Evolutionary conservation across 2,329 filamentous ascomycete species (phyloP).

Genomic region (Calonectria pseudoreteaudii): DNA sequence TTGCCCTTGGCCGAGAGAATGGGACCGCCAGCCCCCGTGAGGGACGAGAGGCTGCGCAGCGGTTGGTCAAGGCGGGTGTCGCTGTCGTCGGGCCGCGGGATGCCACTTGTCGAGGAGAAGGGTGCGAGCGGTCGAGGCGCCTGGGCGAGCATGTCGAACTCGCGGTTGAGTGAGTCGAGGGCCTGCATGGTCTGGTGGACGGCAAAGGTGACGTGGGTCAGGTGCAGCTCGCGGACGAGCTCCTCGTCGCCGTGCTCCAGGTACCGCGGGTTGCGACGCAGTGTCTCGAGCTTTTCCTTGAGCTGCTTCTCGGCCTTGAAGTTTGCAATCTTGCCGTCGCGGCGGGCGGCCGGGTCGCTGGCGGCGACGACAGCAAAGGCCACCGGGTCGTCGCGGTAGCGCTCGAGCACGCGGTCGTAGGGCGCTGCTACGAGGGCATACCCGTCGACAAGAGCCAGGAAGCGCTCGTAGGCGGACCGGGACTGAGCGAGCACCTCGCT

Average conservation of each 20-base stretch:
- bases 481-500: slow-evolving; percentile 72
- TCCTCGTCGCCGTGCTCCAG: slow-evolving; percentile 82
- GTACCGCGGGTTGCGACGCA: slow-evolving; percentile 60
- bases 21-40: slow-evolving; percentile 74
- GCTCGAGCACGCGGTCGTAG: slow-evolving; percentile 77
- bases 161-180: slow-evolving; percentile 87
- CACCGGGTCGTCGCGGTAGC: slow-evolving; percentile 78
- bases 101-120: slow-evolving; percentile 56
- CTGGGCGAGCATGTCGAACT: slow-evolving; percentile 83
- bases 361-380: slow-evolving; percentile 78
- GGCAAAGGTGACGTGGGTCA: slow-evolving; percentile 79
- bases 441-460: slow-evolving; percentile 79
- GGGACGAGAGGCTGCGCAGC: slow-evolving; percentile 62
- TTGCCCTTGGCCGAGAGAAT: slow-evolving; percentile 83
- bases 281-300: slow-evolving; percentile 79
- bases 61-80: slow-evolving; percentile 80
- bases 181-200: slow-evolving; percentile 86
- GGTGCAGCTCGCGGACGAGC: slow-evolving; percentile 80
- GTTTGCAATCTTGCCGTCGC: slow-evolving; percentile 86
- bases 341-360: slow-evolving; percentile 71
- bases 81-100: slow-evolving; percentile 58
- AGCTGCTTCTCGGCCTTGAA: slow-evolving; percentile 89
- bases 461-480: slow-evolving; percentile 80
- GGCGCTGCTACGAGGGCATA: slow-evolving; percentile 77
- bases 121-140: slow-evolving; percentile 70